Percentiles rank a stretch among this genome's conserved stretches.
phyloP scores from a whole-genome alignment of 495 filamentous ascomycete species.

The Penicillium ucsense region DNA sequence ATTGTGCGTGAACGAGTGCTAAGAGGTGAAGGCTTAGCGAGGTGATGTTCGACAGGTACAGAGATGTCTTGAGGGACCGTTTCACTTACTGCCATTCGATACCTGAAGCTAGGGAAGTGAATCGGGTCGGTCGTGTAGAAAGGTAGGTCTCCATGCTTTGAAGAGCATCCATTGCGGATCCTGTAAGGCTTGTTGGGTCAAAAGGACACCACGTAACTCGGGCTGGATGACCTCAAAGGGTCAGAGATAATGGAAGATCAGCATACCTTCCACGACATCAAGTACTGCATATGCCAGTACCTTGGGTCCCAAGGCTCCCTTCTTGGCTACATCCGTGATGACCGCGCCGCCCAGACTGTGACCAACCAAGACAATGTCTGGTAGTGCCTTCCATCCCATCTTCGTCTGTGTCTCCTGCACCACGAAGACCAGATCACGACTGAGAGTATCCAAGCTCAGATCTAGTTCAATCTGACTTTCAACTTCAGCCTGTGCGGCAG shows the following conservation, averaged over 20 bases:
- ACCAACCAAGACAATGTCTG: conserved; percentile 75
- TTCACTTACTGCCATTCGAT: conserved; percentile 81
- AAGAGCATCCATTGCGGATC: conserved; percentile 81
- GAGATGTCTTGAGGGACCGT: background rate
- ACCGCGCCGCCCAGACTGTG: conserved; percentile 95
- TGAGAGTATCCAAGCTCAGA: conserved; percentile 59
- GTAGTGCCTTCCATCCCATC: conserved; percentile 63
- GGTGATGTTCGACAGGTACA: background rate
- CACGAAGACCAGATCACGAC: conserved; percentile 60
- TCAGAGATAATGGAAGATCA: too few species aligned
- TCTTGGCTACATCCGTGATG: conserved; percentile 70
- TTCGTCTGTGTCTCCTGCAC: conserved; percentile 50
- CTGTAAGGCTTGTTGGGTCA: conserved; percentile 12
- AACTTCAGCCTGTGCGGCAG: conserved; percentile 14
- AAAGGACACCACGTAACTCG: background rate
- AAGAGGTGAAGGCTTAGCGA: background rate
- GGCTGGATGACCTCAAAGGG: too few species aligned
- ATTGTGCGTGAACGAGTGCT: conserved; percentile 79
- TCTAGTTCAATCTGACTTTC: conserved; percentile 38
- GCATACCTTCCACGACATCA: conserved; percentile 80
- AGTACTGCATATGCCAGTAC: conserved; percentile 83
- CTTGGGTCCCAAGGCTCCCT: conserved; percentile 50
- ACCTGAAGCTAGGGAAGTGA: conserved; percentile 61
- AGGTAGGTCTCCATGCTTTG: conserved; percentile 91
- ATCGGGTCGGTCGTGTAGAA: conserved; percentile 68